Evolutionary conservation across 345 rosid genomes (phyloP).

Genomic region (Eucalyptus erythrocorys): DNA sequence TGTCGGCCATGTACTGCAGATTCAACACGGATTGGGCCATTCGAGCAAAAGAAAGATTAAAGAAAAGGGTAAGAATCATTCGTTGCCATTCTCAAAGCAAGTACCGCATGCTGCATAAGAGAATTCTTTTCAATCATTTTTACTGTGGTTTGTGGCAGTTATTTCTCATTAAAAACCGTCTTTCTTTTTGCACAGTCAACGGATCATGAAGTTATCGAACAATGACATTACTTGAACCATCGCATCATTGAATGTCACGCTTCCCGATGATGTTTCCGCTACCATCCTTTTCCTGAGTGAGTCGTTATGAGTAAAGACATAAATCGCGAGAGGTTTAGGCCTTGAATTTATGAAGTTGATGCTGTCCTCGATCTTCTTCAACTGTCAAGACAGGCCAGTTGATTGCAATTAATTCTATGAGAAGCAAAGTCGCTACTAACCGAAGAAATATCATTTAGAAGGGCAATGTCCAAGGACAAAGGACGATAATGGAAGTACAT

Average conservation of each 20-base stretch:
- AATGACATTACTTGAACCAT: conserved; percentile 30
- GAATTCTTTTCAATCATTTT: not conserved
- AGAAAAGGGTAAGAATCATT: not conserved
- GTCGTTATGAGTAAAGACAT: conserved; percentile 60
- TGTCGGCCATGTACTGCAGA: conserved; percentile 36
- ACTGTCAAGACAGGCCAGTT: not conserved
- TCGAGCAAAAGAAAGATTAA: not conserved
- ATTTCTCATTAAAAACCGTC: not conserved
- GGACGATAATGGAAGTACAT: not conserved
- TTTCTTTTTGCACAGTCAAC: not conserved
- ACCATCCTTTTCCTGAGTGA: conserved; percentile 14
- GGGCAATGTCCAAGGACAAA: not conserved
- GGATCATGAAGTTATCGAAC: not conserved
- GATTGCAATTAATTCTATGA: not conserved
- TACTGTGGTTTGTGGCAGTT: not conserved
- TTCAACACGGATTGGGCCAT: not conserved
- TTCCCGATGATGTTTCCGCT: conserved; percentile 58
- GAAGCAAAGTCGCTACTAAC: not conserved
- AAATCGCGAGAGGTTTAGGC: conserved; percentile 68
- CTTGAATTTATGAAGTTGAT: conserved; percentile 41
- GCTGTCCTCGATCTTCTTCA: conserved; percentile 70
- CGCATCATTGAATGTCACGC: conserved; percentile 51
- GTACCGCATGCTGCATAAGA: not conserved
- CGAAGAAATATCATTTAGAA: not conserved
- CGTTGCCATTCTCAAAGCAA: not conserved